Evolutionary conservation across 768 basidiomycete species (phyloP).

Genomic region (Lenzites betulinus): DNA sequence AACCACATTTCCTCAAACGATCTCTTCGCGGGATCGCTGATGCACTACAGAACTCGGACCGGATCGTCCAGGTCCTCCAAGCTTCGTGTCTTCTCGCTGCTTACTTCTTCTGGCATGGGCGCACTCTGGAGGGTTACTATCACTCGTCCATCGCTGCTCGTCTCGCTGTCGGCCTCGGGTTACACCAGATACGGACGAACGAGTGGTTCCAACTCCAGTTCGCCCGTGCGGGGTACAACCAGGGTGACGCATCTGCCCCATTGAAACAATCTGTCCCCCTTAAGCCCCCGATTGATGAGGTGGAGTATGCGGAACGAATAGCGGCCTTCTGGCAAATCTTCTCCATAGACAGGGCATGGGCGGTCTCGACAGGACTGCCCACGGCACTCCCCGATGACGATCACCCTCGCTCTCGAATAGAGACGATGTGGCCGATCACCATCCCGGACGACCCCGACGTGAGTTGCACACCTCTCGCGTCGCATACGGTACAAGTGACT

Average conservation of each 20-base stretch:
- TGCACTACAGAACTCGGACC: conserved; percentile 56
- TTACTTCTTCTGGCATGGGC: conserved; percentile 60
- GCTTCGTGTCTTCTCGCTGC: conserved; percentile 60
- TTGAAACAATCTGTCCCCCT: conserved; percentile 29
- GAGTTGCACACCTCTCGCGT: conserved; percentile 3
- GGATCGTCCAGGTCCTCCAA: conserved; percentile 58
- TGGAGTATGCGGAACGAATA: conserved; percentile 49
- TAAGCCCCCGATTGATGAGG: conserved; percentile 39
- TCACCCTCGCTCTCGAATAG: conserved; percentile 47
- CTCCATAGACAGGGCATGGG: conserved; percentile 62
- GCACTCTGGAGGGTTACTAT: conserved; percentile 59
- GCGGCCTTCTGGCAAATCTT: conserved; percentile 65
- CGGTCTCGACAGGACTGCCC: conserved; percentile 54
- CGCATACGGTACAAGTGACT: neutral
- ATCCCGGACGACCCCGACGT: conserved; percentile 28
- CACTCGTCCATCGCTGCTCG: conserved; percentile 62
- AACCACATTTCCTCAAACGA: conserved; percentile 50
- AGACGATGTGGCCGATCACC: conserved; percentile 52
- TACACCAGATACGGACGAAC: conserved; percentile 51
- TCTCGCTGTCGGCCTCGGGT: conserved; percentile 60
- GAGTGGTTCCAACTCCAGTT: conserved; percentile 27
- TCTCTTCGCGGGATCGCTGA: conserved; percentile 52
- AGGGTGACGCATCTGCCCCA: conserved; percentile 10
- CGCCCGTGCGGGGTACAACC: conserved; percentile 7
- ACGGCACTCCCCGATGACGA: conserved; percentile 55